These are phyloP conservation scores for Lagerstroemia speciosa DNA, from an alignment of 345 rosid genomes.

Conservation along the genomic window DNA sequence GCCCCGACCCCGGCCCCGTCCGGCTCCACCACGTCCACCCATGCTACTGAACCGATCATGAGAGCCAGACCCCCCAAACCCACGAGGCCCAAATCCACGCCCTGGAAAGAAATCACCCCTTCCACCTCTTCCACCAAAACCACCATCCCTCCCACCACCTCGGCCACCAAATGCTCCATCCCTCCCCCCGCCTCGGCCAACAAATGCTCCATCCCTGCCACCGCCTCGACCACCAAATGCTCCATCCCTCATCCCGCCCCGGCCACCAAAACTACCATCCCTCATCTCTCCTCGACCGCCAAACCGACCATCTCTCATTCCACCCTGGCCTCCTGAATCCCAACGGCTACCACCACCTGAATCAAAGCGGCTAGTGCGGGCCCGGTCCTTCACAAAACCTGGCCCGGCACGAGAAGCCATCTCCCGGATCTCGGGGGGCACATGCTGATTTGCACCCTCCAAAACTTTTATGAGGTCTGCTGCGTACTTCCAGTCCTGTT, in stretches of 20 bases:
- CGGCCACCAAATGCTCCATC: constrained; percentile 34
- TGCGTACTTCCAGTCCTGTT: constrained; percentile 83
- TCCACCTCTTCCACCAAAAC: constrained; percentile 35
- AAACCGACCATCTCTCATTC: constrained; percentile 31
- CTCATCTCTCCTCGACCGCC: constrained; percentile 33
- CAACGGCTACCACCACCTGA: constrained; percentile 56
- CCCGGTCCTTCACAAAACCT: constrained; percentile 57
- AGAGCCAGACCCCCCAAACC: constrained; percentile 56
- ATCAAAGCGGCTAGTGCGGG: constrained; percentile 63
- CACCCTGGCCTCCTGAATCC: constrained; percentile 55
- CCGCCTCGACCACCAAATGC: constrained; percentile 46
- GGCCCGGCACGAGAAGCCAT: constrained; percentile 78
- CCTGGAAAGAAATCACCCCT: constrained; percentile 43
- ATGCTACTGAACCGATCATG: constrained; percentile 45
- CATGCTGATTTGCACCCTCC: constrained; percentile 88
- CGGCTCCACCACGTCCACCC: constrained; percentile 44
- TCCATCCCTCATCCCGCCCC: constrained; percentile 36
- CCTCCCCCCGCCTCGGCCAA: constrained; percentile 21
- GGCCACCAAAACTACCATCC: constrained; percentile 38
- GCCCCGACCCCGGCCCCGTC: constrained; percentile 60
- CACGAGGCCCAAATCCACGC: constrained; percentile 58
- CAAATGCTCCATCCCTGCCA: constrained; percentile 34
- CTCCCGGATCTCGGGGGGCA: constrained; percentile 77
- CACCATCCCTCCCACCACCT: constrained; percentile 38
- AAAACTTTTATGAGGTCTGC: constrained; percentile 77